Conservation (phyloP, 192 early-diverging fungal species). For the Allomyces arbusculus region DNA sequence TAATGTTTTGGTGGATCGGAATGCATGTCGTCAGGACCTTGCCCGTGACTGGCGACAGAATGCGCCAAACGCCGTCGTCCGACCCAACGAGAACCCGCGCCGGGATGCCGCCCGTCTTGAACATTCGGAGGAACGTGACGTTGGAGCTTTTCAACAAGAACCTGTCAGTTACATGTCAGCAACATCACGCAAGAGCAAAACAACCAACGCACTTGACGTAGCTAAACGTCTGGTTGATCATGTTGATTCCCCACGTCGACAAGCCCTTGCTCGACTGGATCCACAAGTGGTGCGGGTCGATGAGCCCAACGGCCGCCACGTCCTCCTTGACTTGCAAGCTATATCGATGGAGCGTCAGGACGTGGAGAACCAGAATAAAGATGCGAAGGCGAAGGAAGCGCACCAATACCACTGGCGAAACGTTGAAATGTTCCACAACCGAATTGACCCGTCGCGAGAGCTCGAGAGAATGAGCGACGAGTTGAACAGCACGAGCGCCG, state of each 20-base stretch:
- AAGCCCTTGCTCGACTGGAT: not conserved
- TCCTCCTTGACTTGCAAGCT: not conserved
- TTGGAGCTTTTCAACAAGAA: not conserved
- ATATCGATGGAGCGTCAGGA: not conserved
- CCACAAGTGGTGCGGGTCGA: not conserved
- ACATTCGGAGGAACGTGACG: not conserved
- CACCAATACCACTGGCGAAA: not conserved
- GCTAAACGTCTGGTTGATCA: not conserved
- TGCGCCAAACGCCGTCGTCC: not conserved
- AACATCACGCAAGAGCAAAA: not conserved
- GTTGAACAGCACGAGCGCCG: not conserved
- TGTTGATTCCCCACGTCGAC: not conserved
- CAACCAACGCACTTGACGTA: not conserved
- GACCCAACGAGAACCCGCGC: not conserved
- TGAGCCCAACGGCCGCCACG: not conserved
- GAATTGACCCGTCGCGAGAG: not conserved
- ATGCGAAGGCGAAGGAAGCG: not conserved
- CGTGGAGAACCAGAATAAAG: too few relatives aligned
- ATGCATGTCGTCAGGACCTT: not conserved
- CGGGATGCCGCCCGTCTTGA: not conserved
- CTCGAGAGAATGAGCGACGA: not conserved
- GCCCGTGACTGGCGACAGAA: not conserved
- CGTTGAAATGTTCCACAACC: not conserved
- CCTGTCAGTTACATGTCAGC: not conserved
- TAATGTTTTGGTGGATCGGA: not conserved